A percentile compares a stretch with the other conserved stretches of the same genome.
Evolutionary conservation across 345 rosid genomes (phyloP).

Genomic region (Balakata baccata): DNA sequence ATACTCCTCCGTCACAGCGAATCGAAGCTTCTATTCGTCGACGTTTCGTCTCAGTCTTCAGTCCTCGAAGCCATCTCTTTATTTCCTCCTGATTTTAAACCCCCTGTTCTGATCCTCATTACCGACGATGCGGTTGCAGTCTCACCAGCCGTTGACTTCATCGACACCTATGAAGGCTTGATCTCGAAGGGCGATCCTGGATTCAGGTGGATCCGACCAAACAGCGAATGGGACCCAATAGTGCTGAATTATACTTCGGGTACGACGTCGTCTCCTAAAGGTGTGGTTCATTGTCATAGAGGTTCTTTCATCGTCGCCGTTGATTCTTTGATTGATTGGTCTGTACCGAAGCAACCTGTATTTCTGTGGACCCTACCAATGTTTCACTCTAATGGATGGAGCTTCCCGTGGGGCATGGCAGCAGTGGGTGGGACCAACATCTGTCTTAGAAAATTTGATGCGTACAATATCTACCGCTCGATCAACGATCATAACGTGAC

Average conservation of each 20-base stretch:
- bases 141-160: constrained; percentile 5
- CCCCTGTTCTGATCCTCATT: constrained; percentile 17
- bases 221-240: constrained; percentile 22
- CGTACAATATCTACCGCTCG: not conserved
- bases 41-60: constrained; percentile 4
- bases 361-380: constrained; percentile 29
- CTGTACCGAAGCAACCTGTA: constrained; percentile 8
- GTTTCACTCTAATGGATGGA: constrained; percentile 30
- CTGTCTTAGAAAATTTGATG: constrained; percentile 19
- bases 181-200: constrained; percentile 12
- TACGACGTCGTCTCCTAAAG: constrained; percentile 28
- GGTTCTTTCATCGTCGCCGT: constrained; percentile 14
- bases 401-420: constrained; percentile 24
- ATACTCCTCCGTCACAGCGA: constrained; percentile 23
- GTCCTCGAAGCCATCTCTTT: constrained; percentile 15
- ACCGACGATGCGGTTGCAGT: not conserved
- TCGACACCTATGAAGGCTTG: constrained; percentile 17
- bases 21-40: constrained; percentile 23
- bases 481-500: constrained; percentile 18
- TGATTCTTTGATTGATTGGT: constrained; percentile 16
- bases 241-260: constrained; percentile 22
- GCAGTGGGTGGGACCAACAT: constrained; percentile 26
- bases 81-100: not conserved
- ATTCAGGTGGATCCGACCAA: constrained; percentile 20
- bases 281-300: constrained; percentile 17